phyloP scores from a whole-genome alignment of 2,329 filamentous ascomycete species.

The Mycosphaerella sp. region DNA sequence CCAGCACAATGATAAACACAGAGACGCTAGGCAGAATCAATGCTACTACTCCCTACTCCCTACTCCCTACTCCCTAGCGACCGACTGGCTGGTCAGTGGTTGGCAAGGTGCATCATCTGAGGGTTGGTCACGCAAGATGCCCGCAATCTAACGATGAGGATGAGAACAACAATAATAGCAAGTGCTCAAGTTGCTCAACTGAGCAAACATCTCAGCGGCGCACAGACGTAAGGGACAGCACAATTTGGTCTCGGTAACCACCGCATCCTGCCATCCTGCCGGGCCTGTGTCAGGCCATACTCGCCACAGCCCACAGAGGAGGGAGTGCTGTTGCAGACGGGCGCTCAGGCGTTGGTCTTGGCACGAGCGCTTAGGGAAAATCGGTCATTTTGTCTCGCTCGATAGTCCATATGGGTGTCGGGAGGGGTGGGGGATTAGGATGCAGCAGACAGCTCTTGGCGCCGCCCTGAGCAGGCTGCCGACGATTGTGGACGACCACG shows the following conservation, averaged over 20 bases:
- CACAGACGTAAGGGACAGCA: not conserved
- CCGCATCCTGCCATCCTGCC: constrained; percentile 6
- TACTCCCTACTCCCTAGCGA: not conserved
- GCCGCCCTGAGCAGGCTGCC: not conserved
- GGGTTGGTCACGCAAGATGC: not conserved
- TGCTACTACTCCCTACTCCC: no score
- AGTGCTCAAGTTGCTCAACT: no score
- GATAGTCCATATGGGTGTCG: not conserved
- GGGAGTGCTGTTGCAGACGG: constrained; percentile 1
- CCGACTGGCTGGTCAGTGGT: not conserved
- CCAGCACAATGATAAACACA: constrained; percentile 5
- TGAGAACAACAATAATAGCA: no score
- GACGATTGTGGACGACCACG: constrained; percentile 2
- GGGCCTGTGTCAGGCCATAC: not conserved
- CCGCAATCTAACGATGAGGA: not conserved
- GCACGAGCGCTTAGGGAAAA: constrained; percentile 11
- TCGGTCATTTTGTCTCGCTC: constrained; percentile 8
- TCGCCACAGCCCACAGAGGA: not conserved
- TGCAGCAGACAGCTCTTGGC: not conserved
- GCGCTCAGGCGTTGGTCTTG: not conserved
- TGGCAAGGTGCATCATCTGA: constrained; percentile 12
- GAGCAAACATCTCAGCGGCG: not conserved
- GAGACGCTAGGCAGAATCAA: not conserved
- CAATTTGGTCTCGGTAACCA: not conserved
- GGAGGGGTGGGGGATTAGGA: not conserved